Evolutionary conservation across 2,329 filamentous ascomycete genomes (phyloP), one percentile per base, ranked within the genome.

Genomic region (Talaromyces rugulosus): DNA sequence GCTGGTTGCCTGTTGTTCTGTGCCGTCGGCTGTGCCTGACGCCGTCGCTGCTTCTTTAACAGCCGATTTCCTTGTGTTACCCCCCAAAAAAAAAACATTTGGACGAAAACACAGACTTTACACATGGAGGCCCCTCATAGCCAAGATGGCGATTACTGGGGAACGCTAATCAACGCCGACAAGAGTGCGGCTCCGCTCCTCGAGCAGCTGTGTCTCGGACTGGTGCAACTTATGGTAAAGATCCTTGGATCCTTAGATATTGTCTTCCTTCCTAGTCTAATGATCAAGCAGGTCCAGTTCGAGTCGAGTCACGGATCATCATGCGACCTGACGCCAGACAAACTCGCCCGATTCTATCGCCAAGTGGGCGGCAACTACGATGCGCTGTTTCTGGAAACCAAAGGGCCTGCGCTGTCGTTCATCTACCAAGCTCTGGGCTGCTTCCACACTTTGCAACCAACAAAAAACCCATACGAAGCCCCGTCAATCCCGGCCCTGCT

Each of bases 371-470:
- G 89, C 53, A 85, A 93, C 70, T 92, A 90, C 74, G 90, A 94
- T 72, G 78, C 83, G 28, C 85, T 98, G 59, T 98, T 98, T 74
- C 81, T 94, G 50, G 83, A 88, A 3, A 91, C 89, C 36, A 87
- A 89, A 23, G 79, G 88, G 63, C 80, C 86, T 42, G 88, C 89
- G 51, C 87, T 99, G 65, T 95, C 93, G 31, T 96, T 92, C 78
- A 95, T 97, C 66, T 98, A 96, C 82, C 90, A 92, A 71, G 90
- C 90, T 7, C 86, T 96, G 58, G 95, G 94, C 68, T 97, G 94
- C 74, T 90, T 92, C 69, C 94, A 98, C 77, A 88, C 87, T 56
- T 82, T 98, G 31, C 90, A 96, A 67, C 91, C 91, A 0, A 85
- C 86, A 1, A 75, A 76, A 55, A 84, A 86, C 44, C 83, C 91